phyloP scores from a whole-genome alignment of 257 asterid species.

The Cordia subcordata region DNA sequence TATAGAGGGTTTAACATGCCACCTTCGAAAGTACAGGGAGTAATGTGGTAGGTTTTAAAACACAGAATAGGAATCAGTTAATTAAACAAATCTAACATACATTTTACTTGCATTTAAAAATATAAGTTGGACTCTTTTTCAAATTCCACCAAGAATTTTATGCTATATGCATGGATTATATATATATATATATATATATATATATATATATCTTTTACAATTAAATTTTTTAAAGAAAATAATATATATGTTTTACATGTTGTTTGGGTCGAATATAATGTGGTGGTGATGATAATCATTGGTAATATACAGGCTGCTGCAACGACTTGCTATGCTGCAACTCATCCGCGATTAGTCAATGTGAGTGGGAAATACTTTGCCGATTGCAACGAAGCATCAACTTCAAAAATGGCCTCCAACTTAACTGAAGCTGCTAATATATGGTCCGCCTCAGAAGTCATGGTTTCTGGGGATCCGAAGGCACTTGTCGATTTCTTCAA shows the following conservation, averaged over 20 bases:
- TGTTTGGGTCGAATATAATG: background rate
- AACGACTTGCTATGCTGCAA: conserved; percentile 85
- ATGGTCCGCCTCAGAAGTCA: conserved; percentile 66
- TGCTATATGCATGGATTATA: no score
- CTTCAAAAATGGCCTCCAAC: conserved; percentile 65
- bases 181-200: no score
- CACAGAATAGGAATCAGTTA: no score
- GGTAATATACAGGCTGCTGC: conserved; percentile 74
- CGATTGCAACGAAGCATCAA: conserved; percentile 80
- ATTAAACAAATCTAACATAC: no score
- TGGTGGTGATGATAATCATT: background rate
- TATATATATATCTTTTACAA: no score
- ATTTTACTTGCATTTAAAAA: no score
- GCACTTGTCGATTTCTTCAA: conserved; percentile 14
- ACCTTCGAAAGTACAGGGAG: no score
- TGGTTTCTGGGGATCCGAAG: conserved; percentile 37
- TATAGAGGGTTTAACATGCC: no score
- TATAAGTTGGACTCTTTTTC: no score
- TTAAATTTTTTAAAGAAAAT: no score
- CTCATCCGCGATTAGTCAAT: conserved; percentile 48
- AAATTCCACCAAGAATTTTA: no score
- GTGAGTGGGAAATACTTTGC: conserved; percentile 77
- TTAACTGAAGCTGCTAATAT: conserved; percentile 54
- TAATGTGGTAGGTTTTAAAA: no score
- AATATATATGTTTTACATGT: background rate